A percentile compares a stretch with the other conserved stretches of the same genome.
phyloP scores from a whole-genome alignment of 75 land plant species.

The Selaginella moellendorffii region DNA sequence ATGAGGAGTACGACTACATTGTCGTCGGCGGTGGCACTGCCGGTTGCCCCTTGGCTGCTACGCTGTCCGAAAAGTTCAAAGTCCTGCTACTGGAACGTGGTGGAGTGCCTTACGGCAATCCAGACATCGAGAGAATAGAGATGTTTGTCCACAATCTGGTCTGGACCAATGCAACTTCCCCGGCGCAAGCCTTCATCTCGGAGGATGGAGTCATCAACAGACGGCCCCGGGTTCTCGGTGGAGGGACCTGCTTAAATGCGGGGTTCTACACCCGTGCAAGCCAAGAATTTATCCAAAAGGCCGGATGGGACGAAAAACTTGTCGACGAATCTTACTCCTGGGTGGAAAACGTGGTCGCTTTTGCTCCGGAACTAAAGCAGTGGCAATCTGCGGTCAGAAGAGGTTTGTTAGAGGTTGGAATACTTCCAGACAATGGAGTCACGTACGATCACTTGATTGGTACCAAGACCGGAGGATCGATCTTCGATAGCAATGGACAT shows the following conservation, averaged over 20 bases:
- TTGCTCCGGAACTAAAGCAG: background rate
- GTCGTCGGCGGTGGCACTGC: constrained; percentile 6
- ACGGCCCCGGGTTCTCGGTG: constrained; percentile 2
- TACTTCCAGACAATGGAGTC: background rate
- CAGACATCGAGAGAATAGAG: background rate
- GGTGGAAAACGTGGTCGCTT: background rate
- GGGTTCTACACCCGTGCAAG: constrained; percentile 1
- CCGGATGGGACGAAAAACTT: background rate
- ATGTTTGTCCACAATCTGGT: background rate
- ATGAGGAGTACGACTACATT: background rate
- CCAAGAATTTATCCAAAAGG: background rate
- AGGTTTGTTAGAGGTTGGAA: background rate
- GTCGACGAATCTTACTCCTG: background rate
- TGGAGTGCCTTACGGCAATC: background rate
- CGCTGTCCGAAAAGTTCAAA: background rate
- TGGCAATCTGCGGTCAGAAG: constrained; percentile 4
- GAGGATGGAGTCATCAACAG: background rate
- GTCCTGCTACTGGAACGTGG: background rate
- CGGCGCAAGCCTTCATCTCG: constrained; percentile 4
- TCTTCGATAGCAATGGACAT: background rate
- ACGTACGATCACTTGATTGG: background rate
- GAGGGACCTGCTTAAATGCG: constrained; percentile 7
- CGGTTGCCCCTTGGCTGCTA: constrained; percentile 3
- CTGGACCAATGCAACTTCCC: background rate
- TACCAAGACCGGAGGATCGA: constrained; percentile 3